Base-by-base conservation (phyloP, 2,329 filamentous ascomycete genomes). In the Ophiobolus disseminans region DNA sequence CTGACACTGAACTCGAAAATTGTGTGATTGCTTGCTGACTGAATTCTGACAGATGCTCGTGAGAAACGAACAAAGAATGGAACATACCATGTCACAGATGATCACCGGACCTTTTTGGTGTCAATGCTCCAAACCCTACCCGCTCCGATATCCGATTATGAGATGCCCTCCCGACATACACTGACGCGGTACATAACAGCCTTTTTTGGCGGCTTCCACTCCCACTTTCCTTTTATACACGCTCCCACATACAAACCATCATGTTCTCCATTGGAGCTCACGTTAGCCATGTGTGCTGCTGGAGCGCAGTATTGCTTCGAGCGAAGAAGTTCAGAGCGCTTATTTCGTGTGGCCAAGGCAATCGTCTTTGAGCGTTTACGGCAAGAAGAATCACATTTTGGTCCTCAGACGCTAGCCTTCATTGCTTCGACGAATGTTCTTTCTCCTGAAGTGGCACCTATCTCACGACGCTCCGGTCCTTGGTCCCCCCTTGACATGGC, bases 241-340 rank as follows among this genome's bases (percentile, higher is more conserved):
- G 50, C 55, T 30, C 65, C 68, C 4, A 72, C 66, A 7, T 72
- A 66, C 31, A 59, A 65, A 25, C 62, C 65, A 11, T 62, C 60
- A 28, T 58, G 57, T 30, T 68, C 66, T 8, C 66, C 69, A 2
- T 38, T 68, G 16, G 67, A 70, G 37, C 57, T 71, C 5, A 66
- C 67, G 2, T 49, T 72, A 5, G 60, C 64, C 3, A 70, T 72
- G 58, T 65, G 63, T 34, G 63, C 67, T 11, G 61, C 65, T 13
- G 69, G 69, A 6, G 68, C 69, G 9, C 66, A 70, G 32, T 70
- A 69, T 35, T 66, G 68, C 34, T 71, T 71, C 25, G 69, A 72
- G 44, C 53, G 58, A 37, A 50, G 56, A 32, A 69, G 65, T 36
- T 59, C 62, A 2, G 58, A 68, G 16, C 57, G 60, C 14, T 54